These are phyloP conservation scores for Umbelopsis isabellina DNA, from an alignment of 192 early-diverging fungal genomes.

Conservation along the genomic window DNA sequence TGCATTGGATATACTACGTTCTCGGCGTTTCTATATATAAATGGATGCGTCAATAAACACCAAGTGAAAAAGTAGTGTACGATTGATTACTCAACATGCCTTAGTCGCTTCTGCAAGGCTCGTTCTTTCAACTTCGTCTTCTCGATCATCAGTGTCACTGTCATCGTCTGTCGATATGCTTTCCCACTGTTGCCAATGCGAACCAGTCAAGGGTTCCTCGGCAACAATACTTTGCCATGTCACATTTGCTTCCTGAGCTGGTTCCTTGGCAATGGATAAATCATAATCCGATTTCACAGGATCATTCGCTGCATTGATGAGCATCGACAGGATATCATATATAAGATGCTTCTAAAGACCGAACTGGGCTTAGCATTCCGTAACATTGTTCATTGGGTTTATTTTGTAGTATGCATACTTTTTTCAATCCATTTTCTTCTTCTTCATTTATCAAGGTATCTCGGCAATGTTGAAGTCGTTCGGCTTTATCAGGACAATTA, in stretches of 20 bases:
- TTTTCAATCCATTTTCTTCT: background rate
- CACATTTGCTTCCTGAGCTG: background rate
- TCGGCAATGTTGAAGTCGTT: background rate
- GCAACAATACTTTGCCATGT: constrained; percentile 36
- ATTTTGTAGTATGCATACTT: background rate
- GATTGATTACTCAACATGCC: background rate
- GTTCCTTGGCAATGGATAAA: background rate
- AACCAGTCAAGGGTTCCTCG: constrained; percentile 41
- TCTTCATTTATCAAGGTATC: background rate
- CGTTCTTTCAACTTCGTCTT: background rate
- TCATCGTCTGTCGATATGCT: constrained; percentile 29
- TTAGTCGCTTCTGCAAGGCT: background rate
- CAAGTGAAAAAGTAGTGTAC: background rate
- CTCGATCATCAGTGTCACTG: constrained; percentile 23
- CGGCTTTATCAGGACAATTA: background rate
- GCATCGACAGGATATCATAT: background rate
- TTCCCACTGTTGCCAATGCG: constrained; percentile 38
- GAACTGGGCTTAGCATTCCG: background rate
- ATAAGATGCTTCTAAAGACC: background rate
- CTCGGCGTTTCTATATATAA: background rate
- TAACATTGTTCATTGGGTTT: background rate
- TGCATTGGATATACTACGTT: constrained; percentile 9
- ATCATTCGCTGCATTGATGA: constrained; percentile 6
- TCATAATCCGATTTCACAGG: background rate
- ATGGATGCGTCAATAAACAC: background rate